Conservation (phyloP, 192 early-diverging fungal species). For the Funneliformis geosporum region DNA sequence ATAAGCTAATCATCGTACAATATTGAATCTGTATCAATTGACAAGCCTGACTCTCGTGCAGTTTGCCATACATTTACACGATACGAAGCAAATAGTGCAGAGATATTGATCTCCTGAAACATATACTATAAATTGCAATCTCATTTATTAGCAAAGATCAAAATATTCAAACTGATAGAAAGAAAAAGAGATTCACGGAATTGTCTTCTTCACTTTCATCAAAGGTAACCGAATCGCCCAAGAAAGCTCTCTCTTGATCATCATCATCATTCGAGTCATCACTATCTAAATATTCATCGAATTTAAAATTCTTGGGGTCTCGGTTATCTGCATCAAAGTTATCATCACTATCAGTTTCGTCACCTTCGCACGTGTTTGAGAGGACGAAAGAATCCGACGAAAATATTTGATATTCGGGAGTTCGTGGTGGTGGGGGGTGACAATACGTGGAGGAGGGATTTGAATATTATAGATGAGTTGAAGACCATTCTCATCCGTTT, state of each 20-base stretch:
- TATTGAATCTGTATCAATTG: constrained; percentile 20
- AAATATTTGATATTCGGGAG: neutral
- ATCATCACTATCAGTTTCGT: neutral
- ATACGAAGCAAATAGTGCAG: no score
- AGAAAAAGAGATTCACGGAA: neutral
- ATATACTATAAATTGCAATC: no score
- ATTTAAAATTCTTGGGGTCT: no score
- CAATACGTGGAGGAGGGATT: neutral
- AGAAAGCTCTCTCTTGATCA: neutral
- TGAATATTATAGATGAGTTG: neutral
- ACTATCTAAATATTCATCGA: no score
- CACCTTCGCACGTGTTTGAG: neutral
- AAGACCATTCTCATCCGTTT: neutral
- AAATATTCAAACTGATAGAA: neutral
- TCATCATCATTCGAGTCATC: no score
- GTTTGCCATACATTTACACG: no score
- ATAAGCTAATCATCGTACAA: no score
- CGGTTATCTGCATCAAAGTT: neutral
- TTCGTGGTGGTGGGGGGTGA: neutral
- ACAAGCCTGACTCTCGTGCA: constrained; percentile 1
- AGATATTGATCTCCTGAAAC: no score
- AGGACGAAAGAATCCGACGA: neutral
- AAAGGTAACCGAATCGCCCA: neutral
- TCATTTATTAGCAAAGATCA: no score
- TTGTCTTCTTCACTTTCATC: neutral